Conservation (phyloP, 1,284 basidiomycete genomes). For the Irpex rosettiformis region DNA sequence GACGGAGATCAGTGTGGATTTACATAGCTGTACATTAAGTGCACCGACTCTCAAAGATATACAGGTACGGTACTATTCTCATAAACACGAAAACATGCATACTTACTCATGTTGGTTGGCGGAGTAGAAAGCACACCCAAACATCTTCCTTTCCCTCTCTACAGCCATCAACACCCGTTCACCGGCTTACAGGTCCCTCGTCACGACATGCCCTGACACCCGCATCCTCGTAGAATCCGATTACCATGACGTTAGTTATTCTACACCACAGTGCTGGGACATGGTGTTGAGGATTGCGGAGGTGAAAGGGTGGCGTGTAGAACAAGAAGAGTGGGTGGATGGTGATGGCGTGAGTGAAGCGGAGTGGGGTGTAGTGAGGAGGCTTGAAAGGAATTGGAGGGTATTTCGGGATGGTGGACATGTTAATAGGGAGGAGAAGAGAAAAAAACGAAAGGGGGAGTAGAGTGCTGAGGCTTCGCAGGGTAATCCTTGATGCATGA, state of each 20-base stretch:
- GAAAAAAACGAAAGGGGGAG: slow-evolving; percentile 9
- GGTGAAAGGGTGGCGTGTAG: slow-evolving; percentile 63
- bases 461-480: background rate
- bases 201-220: slow-evolving; percentile 51
- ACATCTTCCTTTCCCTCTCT: slow-evolving; percentile 77
- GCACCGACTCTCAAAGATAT: slow-evolving; percentile 62
- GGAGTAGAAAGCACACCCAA: slow-evolving; percentile 56
- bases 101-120: background rate
- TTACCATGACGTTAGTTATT: slow-evolving; percentile 51
- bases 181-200: slow-evolving; percentile 52
- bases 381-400: slow-evolving; percentile 65
- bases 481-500: too few relatives aligned
- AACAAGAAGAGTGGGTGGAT: slow-evolving; percentile 47
- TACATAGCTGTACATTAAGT: slow-evolving; percentile 79
- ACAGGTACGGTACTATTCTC: slow-evolving; percentile 45
- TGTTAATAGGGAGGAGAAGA: slow-evolving; percentile 16
- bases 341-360: slow-evolving; percentile 32
- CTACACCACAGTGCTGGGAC: slow-evolving; percentile 60
- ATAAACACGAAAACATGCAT: background rate
- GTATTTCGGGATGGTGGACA: slow-evolving; percentile 51
- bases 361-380: slow-evolving; percentile 59
- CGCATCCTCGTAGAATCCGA: slow-evolving; percentile 80
- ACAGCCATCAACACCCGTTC: slow-evolving; percentile 74
- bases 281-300: slow-evolving; percentile 63
- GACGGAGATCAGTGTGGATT: slow-evolving; percentile 62